phyloP scores from a whole-genome alignment of 805 yeast genomes.

The Candida ortonii region DNA sequence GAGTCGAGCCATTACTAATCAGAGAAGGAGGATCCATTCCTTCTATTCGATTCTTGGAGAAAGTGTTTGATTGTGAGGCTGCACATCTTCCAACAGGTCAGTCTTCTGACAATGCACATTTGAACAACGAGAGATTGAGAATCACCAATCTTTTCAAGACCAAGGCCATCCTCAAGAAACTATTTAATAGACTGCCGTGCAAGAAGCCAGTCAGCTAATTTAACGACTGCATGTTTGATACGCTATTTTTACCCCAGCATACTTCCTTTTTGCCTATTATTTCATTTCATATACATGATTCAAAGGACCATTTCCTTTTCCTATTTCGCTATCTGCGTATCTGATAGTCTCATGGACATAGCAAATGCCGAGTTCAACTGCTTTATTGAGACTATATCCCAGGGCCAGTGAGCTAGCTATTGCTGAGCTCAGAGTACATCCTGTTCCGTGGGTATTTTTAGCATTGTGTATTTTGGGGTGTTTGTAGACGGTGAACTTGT shows the following conservation, averaged over 20 bases:
- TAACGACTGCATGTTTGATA: constrained; percentile 1
- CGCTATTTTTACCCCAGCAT: constrained; percentile 3
- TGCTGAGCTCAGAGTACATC: constrained; percentile 79
- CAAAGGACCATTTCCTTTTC: constrained; percentile 67
- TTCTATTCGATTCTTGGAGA: constrained; percentile 79
- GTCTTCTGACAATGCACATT: constrained; percentile 89
- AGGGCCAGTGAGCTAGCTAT: constrained; percentile 71
- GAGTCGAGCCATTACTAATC: constrained; percentile 73
- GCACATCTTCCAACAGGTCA: constrained; percentile 98
- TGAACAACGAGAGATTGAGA: constrained; percentile 81
- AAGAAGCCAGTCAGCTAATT: constrained; percentile 6
- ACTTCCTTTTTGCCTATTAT: too few species aligned
- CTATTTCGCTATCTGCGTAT: constrained; percentile 39
- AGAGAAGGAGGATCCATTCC: constrained; percentile 98
- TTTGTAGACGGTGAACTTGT: constrained; percentile 40
- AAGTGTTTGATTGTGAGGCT: constrained; percentile 79
- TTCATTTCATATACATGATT: constrained; percentile 48
- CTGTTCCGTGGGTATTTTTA: constrained; percentile 77
- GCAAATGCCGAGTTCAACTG: constrained; percentile 56
- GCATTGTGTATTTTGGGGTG: constrained; percentile 44
- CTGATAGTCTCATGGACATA: constrained; percentile 65
- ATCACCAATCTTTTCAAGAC: constrained; percentile 75
- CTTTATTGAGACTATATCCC: constrained; percentile 40
- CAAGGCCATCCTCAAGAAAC: constrained; percentile 57
- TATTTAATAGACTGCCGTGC: constrained; percentile 42